phyloP scores from a whole-genome alignment of 148 eudicot genomes.

The Heliamphora exappendiculata region DNA sequence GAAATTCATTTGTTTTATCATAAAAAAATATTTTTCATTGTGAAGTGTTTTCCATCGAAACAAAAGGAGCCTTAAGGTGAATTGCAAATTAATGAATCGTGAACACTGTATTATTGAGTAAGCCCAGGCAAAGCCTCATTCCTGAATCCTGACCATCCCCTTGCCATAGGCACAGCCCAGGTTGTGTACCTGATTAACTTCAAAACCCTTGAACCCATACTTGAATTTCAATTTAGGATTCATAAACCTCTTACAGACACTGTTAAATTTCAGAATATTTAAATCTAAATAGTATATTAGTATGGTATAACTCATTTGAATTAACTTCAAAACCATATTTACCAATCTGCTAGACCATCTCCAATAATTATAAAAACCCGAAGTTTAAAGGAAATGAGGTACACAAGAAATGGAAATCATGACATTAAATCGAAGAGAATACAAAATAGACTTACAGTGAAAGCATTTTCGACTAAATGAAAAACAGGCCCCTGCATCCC shows the following conservation, averaged over 20 bases:
- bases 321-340: neutral
- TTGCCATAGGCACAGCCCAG: neutral
- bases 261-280: neutral
- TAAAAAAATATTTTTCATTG: no score
- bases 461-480: conserved; percentile 90
- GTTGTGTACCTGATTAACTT: neutral
- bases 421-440: neutral
- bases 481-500: conserved; percentile 99
- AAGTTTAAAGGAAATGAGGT: neutral
- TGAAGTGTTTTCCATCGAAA: no score
- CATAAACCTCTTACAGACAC: neutral
- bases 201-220: neutral
- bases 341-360: neutral
- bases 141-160: neutral
- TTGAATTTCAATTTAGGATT: neutral
- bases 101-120: no score
- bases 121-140: neutral
- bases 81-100: no score
- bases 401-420: neutral
- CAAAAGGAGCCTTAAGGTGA: neutral
- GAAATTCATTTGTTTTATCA: no score
- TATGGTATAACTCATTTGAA: neutral
- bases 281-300: neutral
- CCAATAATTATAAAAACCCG: neutral
- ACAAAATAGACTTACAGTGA: conserved; percentile 47